Evolutionary conservation across 768 basidiomycete species (phyloP).

Genomic region (Pleurotus eryngii): DNA sequence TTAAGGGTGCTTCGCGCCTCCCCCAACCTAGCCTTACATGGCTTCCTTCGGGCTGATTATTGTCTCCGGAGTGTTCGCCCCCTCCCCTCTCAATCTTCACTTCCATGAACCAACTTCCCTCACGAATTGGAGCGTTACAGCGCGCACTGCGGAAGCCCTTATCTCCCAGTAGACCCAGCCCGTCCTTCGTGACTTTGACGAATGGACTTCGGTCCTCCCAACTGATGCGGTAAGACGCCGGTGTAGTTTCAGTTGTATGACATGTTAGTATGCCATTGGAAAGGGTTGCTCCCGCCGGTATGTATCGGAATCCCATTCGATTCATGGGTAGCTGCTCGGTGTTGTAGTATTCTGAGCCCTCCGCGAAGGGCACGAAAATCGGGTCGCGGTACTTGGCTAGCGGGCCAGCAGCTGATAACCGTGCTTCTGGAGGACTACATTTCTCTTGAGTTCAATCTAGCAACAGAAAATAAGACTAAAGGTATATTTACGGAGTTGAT

Average conservation of each 20-base stretch:
- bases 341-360: slow-evolving; percentile 53
- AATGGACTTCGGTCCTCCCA: slow-evolving; percentile 92
- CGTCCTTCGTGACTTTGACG: slow-evolving; percentile 76
- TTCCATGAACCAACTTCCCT: slow-evolving; percentile 95
- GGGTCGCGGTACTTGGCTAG: slow-evolving; percentile 77
- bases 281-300: slow-evolving; percentile 71
- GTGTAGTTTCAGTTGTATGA: slow-evolving; percentile 78
- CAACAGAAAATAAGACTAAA: neutral
- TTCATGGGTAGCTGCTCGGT: slow-evolving; percentile 74
- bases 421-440: slow-evolving; percentile 55
- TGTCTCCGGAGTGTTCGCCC: slow-evolving; percentile 51
- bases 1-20: slow-evolving; percentile 88
- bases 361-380: slow-evolving; percentile 56
- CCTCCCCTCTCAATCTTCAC: slow-evolving; percentile 75
- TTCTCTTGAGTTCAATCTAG: slow-evolving; percentile 11
- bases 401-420: slow-evolving; percentile 52
- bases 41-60: slow-evolving; percentile 57
- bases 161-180: slow-evolving; percentile 70
- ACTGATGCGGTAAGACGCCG: slow-evolving; percentile 66
- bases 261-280: slow-evolving; percentile 58
- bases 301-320: slow-evolving; percentile 75
- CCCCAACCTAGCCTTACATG: slow-evolving; percentile 93
- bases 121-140: slow-evolving; percentile 83
- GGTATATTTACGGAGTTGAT: slow-evolving; percentile 30
- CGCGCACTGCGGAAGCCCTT: slow-evolving; percentile 90